Percentiles rank a stretch among this genome's conserved stretches.
phyloP scores from a whole-genome alignment of 2,329 filamentous ascomycete genomes.

The Fonsecaea pedrosoi region DNA sequence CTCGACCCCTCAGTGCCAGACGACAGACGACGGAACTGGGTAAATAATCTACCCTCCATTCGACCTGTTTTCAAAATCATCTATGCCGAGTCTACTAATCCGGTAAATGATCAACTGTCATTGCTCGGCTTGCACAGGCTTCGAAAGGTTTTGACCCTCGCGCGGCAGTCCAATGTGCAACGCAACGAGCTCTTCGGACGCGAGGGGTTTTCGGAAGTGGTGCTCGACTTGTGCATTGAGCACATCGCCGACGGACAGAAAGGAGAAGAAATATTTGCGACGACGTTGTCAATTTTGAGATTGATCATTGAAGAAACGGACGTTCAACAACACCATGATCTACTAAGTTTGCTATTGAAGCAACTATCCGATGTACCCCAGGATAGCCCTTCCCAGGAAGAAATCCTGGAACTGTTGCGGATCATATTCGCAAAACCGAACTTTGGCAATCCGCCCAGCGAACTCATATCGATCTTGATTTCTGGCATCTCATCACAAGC shows the following conservation, averaged over 20 bases:
- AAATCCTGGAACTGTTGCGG: slow-evolving; percentile 36
- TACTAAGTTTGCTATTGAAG: slow-evolving; percentile 32
- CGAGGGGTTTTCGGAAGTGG: slow-evolving; percentile 28
- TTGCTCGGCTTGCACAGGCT: slow-evolving; percentile 32
- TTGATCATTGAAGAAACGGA: slow-evolving; percentile 31
- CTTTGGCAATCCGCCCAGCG: slow-evolving; percentile 60
- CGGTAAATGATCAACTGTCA: slow-evolving; percentile 23
- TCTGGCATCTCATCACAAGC: slow-evolving; percentile 76
- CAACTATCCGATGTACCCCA: slow-evolving; percentile 24
- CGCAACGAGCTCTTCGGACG: slow-evolving; percentile 31
- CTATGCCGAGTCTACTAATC: slow-evolving; percentile 20
- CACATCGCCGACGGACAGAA: slow-evolving; percentile 14
- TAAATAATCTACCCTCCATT: slow-evolving; percentile 31
- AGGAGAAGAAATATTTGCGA: slow-evolving; percentile 21
- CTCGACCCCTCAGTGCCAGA: slow-evolving; percentile 20
- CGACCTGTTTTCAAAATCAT: slow-evolving; percentile 33
- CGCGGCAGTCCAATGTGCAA: slow-evolving; percentile 29
- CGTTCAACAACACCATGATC: slow-evolving; percentile 17
- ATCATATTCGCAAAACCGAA: slow-evolving; percentile 31
- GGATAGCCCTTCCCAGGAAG: slow-evolving; percentile 30
- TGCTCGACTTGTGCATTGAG: slow-evolving; percentile 32
- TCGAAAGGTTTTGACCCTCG: slow-evolving; percentile 33
- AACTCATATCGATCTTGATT: slow-evolving; percentile 78
- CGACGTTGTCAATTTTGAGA: slow-evolving; percentile 30
- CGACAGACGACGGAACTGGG: slow-evolving; percentile 35